Conservation (phyloP, 148 eudicot species). For the Vaccinium macrocarpon region DNA sequence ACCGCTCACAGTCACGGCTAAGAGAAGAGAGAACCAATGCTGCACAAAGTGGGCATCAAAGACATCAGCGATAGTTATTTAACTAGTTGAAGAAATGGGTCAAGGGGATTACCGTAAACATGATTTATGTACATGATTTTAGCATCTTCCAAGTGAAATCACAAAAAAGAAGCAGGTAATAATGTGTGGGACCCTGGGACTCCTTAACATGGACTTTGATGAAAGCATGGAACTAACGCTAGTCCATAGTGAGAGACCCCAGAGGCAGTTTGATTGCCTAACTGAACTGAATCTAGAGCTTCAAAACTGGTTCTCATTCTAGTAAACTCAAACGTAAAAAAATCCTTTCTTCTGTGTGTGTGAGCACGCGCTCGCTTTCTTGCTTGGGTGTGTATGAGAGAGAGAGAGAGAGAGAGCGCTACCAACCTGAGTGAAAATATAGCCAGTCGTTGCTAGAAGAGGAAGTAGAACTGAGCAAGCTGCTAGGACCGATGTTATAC, state of each 20-base stretch:
- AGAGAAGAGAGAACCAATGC: slow-evolving; percentile 84
- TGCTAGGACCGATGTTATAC: slow-evolving; percentile 85
- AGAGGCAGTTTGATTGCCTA: not conserved
- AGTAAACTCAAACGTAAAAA: not conserved
- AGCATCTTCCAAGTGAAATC: not conserved
- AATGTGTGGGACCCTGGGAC: not conserved
- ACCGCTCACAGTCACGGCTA: slow-evolving; percentile 84
- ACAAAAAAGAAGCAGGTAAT: not conserved
- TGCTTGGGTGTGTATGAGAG: not conserved
- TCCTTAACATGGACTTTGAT: not conserved
- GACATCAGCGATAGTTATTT: not conserved
- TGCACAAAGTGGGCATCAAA: slow-evolving; percentile 38
- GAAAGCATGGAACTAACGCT: not conserved
- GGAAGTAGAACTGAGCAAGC: slow-evolving; percentile 87
- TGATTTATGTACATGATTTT: not conserved
- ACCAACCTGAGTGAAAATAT: slow-evolving; percentile 59
- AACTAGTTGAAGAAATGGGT: not conserved
- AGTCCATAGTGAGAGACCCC: not conserved
- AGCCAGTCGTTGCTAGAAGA: slow-evolving; percentile 73
- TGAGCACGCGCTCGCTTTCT: too few relatives aligned
- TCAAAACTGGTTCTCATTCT: not conserved
- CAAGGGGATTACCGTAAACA: not conserved
- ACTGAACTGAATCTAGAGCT: not conserved
- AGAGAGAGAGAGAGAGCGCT: not conserved
- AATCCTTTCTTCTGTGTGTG: not conserved